These are phyloP conservation scores for Thyridium curvatum DNA, from an alignment of 2,329 filamentous ascomycete genomes.

Conservation along the genomic window DNA sequence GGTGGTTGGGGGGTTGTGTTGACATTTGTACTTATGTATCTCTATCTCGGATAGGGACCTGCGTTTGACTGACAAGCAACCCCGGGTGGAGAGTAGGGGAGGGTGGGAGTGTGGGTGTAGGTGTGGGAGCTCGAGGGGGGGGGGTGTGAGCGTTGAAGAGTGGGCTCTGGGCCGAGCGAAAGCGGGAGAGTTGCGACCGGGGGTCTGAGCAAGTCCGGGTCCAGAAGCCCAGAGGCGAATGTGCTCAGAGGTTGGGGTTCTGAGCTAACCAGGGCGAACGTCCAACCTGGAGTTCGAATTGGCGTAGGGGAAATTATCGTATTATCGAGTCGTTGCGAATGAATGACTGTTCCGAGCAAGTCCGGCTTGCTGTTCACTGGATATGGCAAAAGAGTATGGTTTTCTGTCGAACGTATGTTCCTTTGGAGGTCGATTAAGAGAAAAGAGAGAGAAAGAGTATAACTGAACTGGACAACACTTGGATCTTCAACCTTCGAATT, in stretches of 20 bases:
- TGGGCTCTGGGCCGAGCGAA: constrained; percentile 28
- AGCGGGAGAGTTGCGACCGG: constrained; percentile 27
- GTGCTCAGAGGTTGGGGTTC: constrained; percentile 18
- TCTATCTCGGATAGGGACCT: constrained; percentile 27
- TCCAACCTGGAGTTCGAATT: constrained; percentile 18
- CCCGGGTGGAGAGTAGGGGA: constrained; percentile 12
- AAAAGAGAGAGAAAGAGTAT: constrained; percentile 31
- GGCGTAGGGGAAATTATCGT: constrained; percentile 13
- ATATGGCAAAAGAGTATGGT: constrained; percentile 14
- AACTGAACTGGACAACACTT: constrained; percentile 43
- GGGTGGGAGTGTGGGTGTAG: constrained; percentile 13
- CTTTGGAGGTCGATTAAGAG: constrained; percentile 17
- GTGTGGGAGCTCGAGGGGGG: constrained; percentile 6
- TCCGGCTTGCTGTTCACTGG: constrained; percentile 50
- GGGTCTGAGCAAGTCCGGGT: constrained; percentile 24
- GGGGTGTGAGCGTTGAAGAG: constrained; percentile 9
- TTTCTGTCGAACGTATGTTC: constrained; percentile 5
- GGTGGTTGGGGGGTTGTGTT: constrained; percentile 57
- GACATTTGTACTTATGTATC: constrained; percentile 53
- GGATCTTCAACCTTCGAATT: constrained; percentile 33
- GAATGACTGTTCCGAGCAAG: constrained; percentile 52
- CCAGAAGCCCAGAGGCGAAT: constrained; percentile 14
- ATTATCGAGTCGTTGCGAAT: constrained; percentile 26
- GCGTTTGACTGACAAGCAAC: constrained; percentile 27
- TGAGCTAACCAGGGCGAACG: constrained; percentile 22